Evolutionary conservation across 768 basidiomycete genomes (phyloP), one percentile per base, ranked within the genome.

Genomic region (Mycena metata): DNA sequence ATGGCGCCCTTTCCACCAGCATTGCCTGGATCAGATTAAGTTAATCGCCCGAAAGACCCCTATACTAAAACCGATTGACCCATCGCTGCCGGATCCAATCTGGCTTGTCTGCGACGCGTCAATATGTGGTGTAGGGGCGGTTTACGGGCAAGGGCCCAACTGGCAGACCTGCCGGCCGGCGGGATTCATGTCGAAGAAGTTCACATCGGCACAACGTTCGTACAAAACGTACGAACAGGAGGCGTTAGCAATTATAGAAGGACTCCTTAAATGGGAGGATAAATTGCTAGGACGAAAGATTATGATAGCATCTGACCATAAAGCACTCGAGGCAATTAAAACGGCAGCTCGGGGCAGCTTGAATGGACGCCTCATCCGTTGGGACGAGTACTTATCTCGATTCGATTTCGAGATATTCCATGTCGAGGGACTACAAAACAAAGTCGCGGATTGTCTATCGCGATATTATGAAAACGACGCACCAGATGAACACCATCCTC

Each of bases 181-280:
- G 6, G 51, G 51, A 52, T 52, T 52, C 26, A 12, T 52, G 21
- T 55, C 52, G 5, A 33, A 36, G n/a, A 55, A 55, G 30, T 55
- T 55, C 35, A 55, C 52, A 16, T 33, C 52, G n/a, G 52, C 52
- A 5, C 52, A 55, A 36, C 30, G 52, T 10, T 55, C 52, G 13
- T 55, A 55, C 17, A 55, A 55, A n/a, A 55, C 52, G 5, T 55
- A 55, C 21, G 52, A 55, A 36, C 52, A 55, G 26, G 52, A 55
- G n/a, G 52, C 52, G 3, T 39, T 55, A n/a, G 52, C 52, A 4
- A 55, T 55, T n/a, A 55, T 55, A 9, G 52, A 55, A 23, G 12
- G 15, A 9, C 35, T 55, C 6, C 5, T 55, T n/a, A 55, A 55
- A 36, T 55, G 52, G 52, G 52, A 55, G n/a, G 52, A 55, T 26